Evolutionary conservation across 2,329 filamentous ascomycete species (phyloP), one percentile per base, ranked within the genome.

Genomic region (Clonostachys solani): DNA sequence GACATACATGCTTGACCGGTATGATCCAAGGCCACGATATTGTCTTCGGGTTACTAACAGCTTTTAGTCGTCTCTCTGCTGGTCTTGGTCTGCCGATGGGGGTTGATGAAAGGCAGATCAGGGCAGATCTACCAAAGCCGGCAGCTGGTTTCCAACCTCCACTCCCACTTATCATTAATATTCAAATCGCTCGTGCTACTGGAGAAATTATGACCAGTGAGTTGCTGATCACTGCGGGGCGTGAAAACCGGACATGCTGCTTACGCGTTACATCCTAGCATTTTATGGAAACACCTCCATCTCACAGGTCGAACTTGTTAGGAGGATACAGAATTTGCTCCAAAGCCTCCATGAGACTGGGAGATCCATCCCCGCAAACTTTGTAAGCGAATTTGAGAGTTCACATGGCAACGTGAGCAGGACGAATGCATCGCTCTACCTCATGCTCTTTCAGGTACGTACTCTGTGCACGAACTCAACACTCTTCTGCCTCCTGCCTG

Each of bases 1-100:
- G 6, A 54, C 50, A 3, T 62, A 59, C 23, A 61, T 61, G 53
- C 45, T 60, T n/a, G 60, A 62, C 16, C 50, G 58, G 58, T 60
- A 51, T 16, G 49, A 4, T 17, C 10, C 8, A 5, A 13, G 5
- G 6, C 18, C 13, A 12, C 12, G 12, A 10, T 33, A 16, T 16
- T 13, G 2, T 7, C 34, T 29, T 7, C 16, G 9, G n/a, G 2
- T 6, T 19, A 10, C 15, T 17, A 5, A 37, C 45, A 18, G 36
- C 7, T 5, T 12, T 2, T 23, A 59, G 59, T 12, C 59, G 59
- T 10, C 49, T 61, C 15, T 60, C 58, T 2, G 56, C 59, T 9
- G 56, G 49, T 0, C 52, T 62, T 8, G 59, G 59, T 0, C 44
- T 60, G 5, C 59, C 59, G 3, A 53, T 53, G 16, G 57, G 54